Base-by-base conservation (phyloP, 805 yeast genomes). In the Saccharomycopsis fermentans region DNA sequence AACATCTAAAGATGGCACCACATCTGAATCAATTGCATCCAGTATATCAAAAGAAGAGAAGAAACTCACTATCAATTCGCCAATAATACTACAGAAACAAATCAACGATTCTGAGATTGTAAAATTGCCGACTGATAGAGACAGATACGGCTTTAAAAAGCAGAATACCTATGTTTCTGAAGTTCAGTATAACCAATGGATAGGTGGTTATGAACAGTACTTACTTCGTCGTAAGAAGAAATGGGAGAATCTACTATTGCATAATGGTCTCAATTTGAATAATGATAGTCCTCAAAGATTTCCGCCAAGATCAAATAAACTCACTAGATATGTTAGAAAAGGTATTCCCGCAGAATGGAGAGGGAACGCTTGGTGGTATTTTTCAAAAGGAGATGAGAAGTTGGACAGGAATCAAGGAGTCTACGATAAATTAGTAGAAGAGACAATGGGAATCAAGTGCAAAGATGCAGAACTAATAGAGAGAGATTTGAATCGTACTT, bases 301-400 rank as follows among this genome's bases (percentile, higher is more conserved):
- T 64, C 96, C 96, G 0, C 82, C 92, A 1, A 80, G 79, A 61
- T 85, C 90, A 2, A 91, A 85, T 59, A 89, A 86, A 64, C 75
- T 90, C 63, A 86, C 87, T 66, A 79, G 95, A 59, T 84, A 88
- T 66, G 81, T 94, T 12, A 79, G 97, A 58, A 87, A 87, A 68
- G 99, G 99, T 12, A 84, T 92, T 11, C 98, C 99, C 0, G 91
- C 96, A 0, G 97, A 90, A 68, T 92, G 97, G 97, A 76, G 99
- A 64, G 99, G 99, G 1, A 81, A 81, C 63, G 97, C 97, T 0
- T 92, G 99, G 99, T 92, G 94, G 77, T 85, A 83, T 74, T 92
- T 88, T 70, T 96, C 96, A 8, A 83, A 84, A 27, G 99, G 98
- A 2, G 78, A 83, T 58, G 94, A 87, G 56, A 78, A 78, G 63